Evolutionary conservation across 1,284 basidiomycete genomes (phyloP), one percentile per base, ranked within the genome.

Genomic region (Leccinum pachyderme): DNA sequence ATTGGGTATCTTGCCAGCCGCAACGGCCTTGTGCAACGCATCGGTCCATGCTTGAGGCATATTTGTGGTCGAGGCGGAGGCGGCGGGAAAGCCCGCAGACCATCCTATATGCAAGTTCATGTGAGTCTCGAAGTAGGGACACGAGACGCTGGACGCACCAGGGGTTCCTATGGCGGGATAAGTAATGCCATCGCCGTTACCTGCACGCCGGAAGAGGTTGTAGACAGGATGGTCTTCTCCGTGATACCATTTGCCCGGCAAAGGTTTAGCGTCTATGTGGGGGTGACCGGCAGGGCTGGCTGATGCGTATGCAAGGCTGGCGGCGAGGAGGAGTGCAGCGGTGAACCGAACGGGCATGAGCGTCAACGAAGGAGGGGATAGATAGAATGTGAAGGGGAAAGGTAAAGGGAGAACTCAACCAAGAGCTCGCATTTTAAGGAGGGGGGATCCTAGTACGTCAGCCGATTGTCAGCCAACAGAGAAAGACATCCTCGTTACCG

Each of bases 1-100:
- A 63, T 83, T 66, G 8, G 92, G 91, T 52, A 94, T 91, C 62
- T 81, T 82, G 47, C 88, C 88, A 5, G 83, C 81, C n/a, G 75
- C 63, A 37, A 86, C 76, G 35, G 88, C 89, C 6, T 74, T 75
- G 55, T 81, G 75, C 62, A 91, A 76, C 7, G 89, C 87, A 66
- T 82, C 76, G 32, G 81, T 69, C 91, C 92, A 94, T 44, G 71
- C 73, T 54, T 75, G 64, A 9, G 90, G 87, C 57, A 87, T 75
- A 13, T 69, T 58, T 24, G 66, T 64, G 2, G 75, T 63, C 64
- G 81, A 76, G 18, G 80, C 78, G n/a, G 71, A 64, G 31, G 59
- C 61, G 7, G 52, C 31, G 18, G 85, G 85, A 67, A 78, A 89
- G 3, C 74, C 75, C 8, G 76, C 74, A 11, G 75, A 63, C 87